phyloP scores from a whole-genome alignment of 257 asterid species.

The Solanum gandarillasii region DNA sequence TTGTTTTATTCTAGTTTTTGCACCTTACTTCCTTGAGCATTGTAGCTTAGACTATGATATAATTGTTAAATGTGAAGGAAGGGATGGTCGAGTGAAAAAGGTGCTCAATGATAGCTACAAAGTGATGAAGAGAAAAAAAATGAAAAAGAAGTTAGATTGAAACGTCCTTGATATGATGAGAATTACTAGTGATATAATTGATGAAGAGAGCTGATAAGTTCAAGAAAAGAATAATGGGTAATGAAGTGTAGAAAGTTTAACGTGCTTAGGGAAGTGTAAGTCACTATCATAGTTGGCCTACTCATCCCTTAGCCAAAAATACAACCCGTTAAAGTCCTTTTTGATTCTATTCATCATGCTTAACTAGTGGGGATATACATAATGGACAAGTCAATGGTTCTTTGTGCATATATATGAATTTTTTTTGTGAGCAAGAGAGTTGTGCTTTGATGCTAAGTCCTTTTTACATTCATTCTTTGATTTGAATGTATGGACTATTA shows the following conservation, averaged over 20 bases:
- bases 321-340: not conserved
- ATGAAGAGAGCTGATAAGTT: not conserved
- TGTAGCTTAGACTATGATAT: not conserved
- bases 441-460: not conserved
- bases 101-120: not conserved
- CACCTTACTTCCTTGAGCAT: not conserved
- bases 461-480: not conserved
- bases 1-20: not conserved
- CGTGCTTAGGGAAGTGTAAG: not conserved
- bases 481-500: not conserved
- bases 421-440: not conserved
- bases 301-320: not conserved
- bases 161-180: not conserved
- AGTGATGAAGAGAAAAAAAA: not conserved
- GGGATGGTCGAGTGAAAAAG: not conserved
- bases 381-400: not conserved
- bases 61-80: not conserved
- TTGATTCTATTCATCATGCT: not conserved
- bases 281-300: not conserved
- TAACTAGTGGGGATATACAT: not conserved
- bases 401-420: not conserved
- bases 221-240: not conserved
- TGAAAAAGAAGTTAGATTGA: not conserved
- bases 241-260: not conserved
- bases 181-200: not conserved